Conservation (phyloP, 2,329 filamentous ascomycete genomes). For the Falciphora oryzae region DNA sequence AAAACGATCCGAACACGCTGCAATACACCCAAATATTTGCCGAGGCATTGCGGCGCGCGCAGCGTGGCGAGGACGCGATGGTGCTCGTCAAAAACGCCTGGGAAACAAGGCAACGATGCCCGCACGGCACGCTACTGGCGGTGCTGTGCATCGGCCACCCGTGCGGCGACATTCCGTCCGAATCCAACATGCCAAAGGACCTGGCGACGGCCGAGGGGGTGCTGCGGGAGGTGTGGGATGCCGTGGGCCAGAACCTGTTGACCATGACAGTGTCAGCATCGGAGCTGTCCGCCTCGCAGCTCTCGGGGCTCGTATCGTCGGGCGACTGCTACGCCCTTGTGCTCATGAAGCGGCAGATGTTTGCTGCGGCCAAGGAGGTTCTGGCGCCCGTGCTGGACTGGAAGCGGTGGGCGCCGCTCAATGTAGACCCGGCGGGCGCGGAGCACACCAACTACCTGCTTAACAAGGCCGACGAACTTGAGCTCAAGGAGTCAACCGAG, state of each 20-base stretch:
- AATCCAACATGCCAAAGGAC: conserved; percentile 8
- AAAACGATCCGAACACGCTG: conserved; percentile 9
- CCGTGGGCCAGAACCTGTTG: conserved; percentile 5
- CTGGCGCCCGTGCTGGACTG: conserved; percentile 5
- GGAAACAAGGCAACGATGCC: conserved; percentile 1
- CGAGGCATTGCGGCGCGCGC: conserved; percentile 9
- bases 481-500: conserved; percentile 1
- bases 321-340: conserved; percentile 10
- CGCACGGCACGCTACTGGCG: conserved; percentile 7
- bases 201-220: conserved; percentile 6
- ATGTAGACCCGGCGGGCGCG: not conserved
- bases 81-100: conserved; percentile 3
- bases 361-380: conserved; percentile 3
- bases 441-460: conserved; percentile 4
- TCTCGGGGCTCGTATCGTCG: conserved; percentile 4
- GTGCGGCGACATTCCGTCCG: conserved; percentile 10
- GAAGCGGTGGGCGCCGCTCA: conserved; percentile 10
- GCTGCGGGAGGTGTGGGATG: conserved; percentile 10
- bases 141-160: conserved; percentile 9
- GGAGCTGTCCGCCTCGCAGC: conserved; percentile 1
- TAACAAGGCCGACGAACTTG: conserved; percentile 5
- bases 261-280: not conserved
- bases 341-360: conserved; percentile 9
- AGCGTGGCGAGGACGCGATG: not conserved
- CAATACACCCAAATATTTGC: conserved; percentile 11